Percentiles rank a stretch among this genome's conserved stretches.
phyloP scores from a whole-genome alignment of 495 filamentous ascomycete genomes.

The Usnea hakonensis region DNA sequence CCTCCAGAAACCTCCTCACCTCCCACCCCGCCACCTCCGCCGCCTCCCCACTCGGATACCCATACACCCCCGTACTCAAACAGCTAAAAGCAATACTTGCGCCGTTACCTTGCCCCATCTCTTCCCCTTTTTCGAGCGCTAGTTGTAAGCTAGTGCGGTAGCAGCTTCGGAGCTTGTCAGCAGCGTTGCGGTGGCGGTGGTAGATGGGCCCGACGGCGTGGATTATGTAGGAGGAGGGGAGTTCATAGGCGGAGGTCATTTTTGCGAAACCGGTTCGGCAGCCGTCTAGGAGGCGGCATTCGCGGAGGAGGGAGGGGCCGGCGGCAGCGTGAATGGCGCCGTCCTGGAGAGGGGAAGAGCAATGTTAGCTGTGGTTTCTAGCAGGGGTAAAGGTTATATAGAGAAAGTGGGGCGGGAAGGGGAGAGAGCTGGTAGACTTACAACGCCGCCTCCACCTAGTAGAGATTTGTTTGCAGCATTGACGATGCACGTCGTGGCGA shows the following conservation, averaged over 20 bases:
- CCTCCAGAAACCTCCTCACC: slow-evolving; percentile 63
- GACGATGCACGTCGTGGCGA: slow-evolving; percentile 77
- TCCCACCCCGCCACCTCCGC: slow-evolving; percentile 59
- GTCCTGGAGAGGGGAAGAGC: slow-evolving; percentile 32
- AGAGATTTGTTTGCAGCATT: slow-evolving; percentile 83
- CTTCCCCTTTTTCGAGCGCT: slow-evolving; percentile 49
- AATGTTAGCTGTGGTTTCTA: neutral
- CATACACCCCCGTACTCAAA: slow-evolving; percentile 83
- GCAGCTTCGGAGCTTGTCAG: slow-evolving; percentile 53
- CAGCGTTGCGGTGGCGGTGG: slow-evolving; percentile 30
- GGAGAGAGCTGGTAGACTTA: slow-evolving; percentile 20
- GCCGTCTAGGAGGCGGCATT: slow-evolving; percentile 60
- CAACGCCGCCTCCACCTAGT: slow-evolving; percentile 75
- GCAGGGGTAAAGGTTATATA: neutral
- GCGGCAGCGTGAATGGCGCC: slow-evolving; percentile 83
- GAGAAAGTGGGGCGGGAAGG: neutral
- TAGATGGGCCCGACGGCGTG: slow-evolving; percentile 92
- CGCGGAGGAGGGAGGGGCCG: slow-evolving; percentile 57
- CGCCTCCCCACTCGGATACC: slow-evolving; percentile 70
- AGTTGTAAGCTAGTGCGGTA: slow-evolving; percentile 69
- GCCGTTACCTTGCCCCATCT: neutral
- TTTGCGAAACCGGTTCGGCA: slow-evolving; percentile 76
- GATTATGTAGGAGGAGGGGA: slow-evolving; percentile 73
- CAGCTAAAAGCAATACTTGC: slow-evolving; percentile 73
- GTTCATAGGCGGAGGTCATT: slow-evolving; percentile 67